Percentiles rank a stretch among this genome's conserved stretches.
phyloP scores from a whole-genome alignment of 768 basidiomycete genomes.

The Naganishia antarctica region DNA sequence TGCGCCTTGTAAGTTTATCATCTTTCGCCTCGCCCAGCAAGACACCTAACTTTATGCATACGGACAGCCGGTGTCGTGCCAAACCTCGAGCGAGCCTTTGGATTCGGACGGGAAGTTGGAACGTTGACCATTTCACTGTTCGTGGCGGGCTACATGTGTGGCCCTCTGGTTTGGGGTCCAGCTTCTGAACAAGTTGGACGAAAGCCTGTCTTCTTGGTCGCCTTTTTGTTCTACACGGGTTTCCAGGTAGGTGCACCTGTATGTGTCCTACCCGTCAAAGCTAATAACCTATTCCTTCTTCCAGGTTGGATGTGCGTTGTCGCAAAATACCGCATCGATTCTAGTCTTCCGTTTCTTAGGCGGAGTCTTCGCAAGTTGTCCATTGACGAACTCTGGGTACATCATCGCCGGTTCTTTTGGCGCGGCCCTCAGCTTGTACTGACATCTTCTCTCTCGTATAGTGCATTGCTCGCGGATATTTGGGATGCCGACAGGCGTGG shows the following conservation, averaged over 20 bases:
- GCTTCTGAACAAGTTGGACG: conserved; percentile 49
- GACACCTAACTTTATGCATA: neutral
- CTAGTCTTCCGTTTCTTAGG: conserved; percentile 51
- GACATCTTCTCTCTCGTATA: neutral
- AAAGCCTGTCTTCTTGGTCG: conserved; percentile 48
- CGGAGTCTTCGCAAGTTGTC: conserved; percentile 49
- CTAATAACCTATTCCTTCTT: conserved; percentile 29
- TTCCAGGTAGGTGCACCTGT: conserved; percentile 35
- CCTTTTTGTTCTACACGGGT: conserved; percentile 46
- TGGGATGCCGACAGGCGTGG: conserved; percentile 50
- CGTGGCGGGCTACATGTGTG: conserved; percentile 44
- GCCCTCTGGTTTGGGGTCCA: conserved; percentile 46
- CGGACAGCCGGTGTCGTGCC: conserved; percentile 37
- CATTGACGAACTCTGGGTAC: conserved; percentile 50
- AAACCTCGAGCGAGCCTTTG: conserved; percentile 38
- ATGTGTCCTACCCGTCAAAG: neutral
- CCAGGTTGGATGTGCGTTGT: conserved; percentile 50
- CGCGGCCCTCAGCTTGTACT: neutral
- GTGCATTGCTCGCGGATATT: conserved; percentile 49
- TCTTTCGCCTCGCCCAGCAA: neutral
- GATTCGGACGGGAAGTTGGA: conserved; percentile 43
- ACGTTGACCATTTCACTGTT: conserved; percentile 43
- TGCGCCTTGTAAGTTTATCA: conserved; percentile 31
- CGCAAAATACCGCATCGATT: conserved; percentile 49
- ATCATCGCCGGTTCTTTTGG: neutral